phyloP scores from a whole-genome alignment of 129 eudicot genomes.

The Logfia minima region DNA sequence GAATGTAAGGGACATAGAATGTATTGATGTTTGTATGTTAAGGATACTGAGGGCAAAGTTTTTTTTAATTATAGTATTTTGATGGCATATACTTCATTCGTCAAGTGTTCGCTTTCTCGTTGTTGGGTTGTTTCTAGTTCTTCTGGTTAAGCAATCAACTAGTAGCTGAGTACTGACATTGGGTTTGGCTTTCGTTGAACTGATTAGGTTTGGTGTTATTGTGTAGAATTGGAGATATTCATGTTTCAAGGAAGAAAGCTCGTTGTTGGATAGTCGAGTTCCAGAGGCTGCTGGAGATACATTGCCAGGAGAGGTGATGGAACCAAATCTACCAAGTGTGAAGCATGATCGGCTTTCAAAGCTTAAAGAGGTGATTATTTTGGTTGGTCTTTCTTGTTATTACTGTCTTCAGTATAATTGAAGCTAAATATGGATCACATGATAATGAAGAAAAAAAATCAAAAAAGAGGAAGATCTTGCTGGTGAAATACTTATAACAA shows the following conservation, averaged over 20 bases:
- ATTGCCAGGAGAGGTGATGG: constrained; percentile 33
- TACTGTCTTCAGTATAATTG: neutral
- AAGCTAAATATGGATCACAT: neutral
- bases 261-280: constrained; percentile 24
- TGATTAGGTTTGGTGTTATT: constrained; percentile 1
- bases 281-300: constrained; percentile 30
- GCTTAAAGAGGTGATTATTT: constrained; percentile 39
- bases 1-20: no score
- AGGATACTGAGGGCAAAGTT: neutral
- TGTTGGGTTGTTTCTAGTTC: neutral
- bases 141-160: neutral
- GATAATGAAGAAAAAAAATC: neutral
- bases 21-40: no score
- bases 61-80: neutral
- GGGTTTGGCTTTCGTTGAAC: neutral
- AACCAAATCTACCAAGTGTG: constrained; percentile 31
- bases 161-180: neutral
- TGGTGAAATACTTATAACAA: neutral
- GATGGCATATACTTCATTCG: neutral
- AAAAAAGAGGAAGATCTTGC: neutral
- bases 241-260: constrained; percentile 49
- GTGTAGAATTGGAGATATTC: constrained; percentile 51
- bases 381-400: neutral
- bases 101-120: neutral
- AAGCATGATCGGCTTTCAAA: constrained; percentile 37